Conservation (phyloP, 1,284 basidiomycete genomes). For the Limonomyces culmigenus region DNA sequence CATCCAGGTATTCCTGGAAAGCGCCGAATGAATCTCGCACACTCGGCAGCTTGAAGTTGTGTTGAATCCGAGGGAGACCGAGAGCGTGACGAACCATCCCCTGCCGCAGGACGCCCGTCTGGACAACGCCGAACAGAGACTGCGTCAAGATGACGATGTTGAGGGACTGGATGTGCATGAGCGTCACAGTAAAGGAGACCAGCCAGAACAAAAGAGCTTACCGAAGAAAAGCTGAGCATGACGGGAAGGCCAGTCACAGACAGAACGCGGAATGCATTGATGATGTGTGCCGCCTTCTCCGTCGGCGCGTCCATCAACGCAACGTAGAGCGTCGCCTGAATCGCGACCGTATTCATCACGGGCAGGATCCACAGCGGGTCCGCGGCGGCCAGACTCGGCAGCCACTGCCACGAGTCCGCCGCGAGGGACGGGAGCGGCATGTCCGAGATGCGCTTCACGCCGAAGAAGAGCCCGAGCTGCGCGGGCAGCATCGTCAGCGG, state of each 20-base stretch:
- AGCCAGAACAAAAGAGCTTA: no score
- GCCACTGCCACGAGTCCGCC: neutral
- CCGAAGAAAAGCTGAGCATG: no score
- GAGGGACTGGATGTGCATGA: no score
- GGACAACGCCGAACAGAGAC: no score
- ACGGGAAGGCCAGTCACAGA: neutral
- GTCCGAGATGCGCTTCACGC: slow-evolving; percentile 54
- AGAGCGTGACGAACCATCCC: no score
- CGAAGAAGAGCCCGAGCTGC: slow-evolving; percentile 79
- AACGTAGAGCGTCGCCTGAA: slow-evolving; percentile 61
- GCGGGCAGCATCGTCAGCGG: slow-evolving; percentile 66
- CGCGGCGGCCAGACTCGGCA: slow-evolving; percentile 48
- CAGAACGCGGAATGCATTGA: neutral
- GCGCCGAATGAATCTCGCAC: no score
- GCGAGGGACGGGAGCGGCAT: slow-evolving; percentile 60
- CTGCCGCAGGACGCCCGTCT: no score
- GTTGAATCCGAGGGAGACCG: no score
- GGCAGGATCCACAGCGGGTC: slow-evolving; percentile 78
- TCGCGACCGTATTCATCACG: slow-evolving; percentile 37
- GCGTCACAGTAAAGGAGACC: no score
- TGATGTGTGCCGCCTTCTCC: neutral
- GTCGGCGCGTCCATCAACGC: neutral
- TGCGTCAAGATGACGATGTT: no score
- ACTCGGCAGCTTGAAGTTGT: no score
- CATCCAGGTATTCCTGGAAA: no score